phyloP scores from a whole-genome alignment of 257 asterid species.

The Thymus mandschuricus region DNA sequence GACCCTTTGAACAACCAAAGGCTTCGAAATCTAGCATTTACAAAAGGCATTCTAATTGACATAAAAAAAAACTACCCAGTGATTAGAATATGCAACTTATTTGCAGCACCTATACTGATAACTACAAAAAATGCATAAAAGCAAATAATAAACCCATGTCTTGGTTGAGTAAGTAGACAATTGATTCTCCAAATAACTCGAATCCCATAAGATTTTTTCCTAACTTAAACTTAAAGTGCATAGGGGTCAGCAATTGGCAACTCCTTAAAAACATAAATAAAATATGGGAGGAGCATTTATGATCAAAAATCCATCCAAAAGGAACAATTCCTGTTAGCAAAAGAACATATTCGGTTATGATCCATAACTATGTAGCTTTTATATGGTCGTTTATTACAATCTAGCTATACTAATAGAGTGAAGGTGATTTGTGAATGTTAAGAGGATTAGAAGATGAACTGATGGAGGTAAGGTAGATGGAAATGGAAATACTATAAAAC shows the following conservation, averaged over 20 bases:
- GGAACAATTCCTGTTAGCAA: slow-evolving; percentile 12
- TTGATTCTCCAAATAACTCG: slow-evolving; percentile 11
- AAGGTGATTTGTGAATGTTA: too few relatives aligned
- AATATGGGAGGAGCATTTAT: background rate
- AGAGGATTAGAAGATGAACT: too few relatives aligned
- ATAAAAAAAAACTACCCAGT: background rate
- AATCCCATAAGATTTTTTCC: slow-evolving; percentile 8
- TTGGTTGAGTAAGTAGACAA: background rate
- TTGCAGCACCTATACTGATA: background rate
- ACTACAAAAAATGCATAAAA: slow-evolving; percentile 12
- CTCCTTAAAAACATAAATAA: background rate
- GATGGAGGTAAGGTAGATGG: too few relatives aligned
- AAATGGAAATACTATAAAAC: too few relatives aligned
- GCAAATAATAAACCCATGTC: slow-evolving; percentile 14
- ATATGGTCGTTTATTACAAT: slow-evolving; percentile 7
- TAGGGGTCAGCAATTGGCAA: background rate
- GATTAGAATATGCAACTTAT: slow-evolving; percentile 10
- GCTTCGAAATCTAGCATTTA: background rate
- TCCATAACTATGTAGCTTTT: background rate
- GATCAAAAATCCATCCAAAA: background rate
- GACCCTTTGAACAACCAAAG: slow-evolving; percentile 4
- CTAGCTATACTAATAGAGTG: background rate
- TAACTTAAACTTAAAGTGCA: background rate
- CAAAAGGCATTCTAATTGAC: background rate
- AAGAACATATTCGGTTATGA: background rate